phyloP scores from a whole-genome alignment of 2,329 filamentous ascomycete species.

The Anthostomella pinea region DNA sequence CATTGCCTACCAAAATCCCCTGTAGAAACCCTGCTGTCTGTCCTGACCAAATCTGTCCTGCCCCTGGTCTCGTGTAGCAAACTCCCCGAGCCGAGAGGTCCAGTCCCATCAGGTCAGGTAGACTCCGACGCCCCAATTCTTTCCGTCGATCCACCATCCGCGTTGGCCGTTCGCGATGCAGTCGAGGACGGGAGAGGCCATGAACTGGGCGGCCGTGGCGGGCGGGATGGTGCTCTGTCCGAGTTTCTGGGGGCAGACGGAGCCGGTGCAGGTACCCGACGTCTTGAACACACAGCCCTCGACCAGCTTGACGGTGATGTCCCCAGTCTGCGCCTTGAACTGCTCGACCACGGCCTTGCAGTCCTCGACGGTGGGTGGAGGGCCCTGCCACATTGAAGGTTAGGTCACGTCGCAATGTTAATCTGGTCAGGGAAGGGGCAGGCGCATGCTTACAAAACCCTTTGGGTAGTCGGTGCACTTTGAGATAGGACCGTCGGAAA shows the following conservation, averaged over 20 bases:
- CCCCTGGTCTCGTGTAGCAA: not conserved
- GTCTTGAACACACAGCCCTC: constrained; percentile 25
- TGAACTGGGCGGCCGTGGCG: constrained; percentile 22
- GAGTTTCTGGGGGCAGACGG: constrained; percentile 25
- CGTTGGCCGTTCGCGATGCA: constrained; percentile 28
- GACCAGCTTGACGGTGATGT: constrained; percentile 24
- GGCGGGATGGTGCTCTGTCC: constrained; percentile 23
- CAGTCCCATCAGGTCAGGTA: constrained; percentile 21
- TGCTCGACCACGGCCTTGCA: constrained; percentile 24
- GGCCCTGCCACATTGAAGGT: no score
- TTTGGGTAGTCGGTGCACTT: not conserved
- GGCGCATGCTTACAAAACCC: not conserved
- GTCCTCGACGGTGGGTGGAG: constrained; percentile 25
- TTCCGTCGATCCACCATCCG: constrained; percentile 28
- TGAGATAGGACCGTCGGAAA: not conserved
- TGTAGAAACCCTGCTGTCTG: no score
- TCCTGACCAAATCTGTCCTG: no score
- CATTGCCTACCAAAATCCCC: no score
- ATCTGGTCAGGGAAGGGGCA: not conserved
- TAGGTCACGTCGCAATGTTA: no score
- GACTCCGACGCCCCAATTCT: constrained; percentile 22
- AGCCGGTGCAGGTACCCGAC: constrained; percentile 27
- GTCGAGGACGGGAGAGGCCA: constrained; percentile 20
- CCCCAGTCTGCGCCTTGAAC: constrained; percentile 16
- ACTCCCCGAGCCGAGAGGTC: not conserved